Base-by-base conservation (phyloP, 768 basidiomycete species). In the Serendipita indica region DNA sequence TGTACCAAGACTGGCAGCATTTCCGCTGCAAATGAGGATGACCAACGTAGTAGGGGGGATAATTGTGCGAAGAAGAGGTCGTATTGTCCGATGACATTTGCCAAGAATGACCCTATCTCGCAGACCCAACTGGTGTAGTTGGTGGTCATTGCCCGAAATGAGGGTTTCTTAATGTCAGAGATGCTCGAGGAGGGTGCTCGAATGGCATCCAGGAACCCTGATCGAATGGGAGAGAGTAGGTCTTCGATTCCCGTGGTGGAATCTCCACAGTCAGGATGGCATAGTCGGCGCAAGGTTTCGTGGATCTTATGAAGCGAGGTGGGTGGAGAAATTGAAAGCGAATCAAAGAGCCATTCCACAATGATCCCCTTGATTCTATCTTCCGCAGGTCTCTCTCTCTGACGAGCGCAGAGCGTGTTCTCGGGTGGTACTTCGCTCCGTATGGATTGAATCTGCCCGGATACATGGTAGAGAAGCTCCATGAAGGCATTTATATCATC, bases 1-100 rank as follows among this genome's bases (percentile, higher is more conserved):
- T 90, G 83, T 14, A 93, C 80, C 32, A 96, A 73, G 28, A 86
- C 70, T 0, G 93, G 89, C 3, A 94, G 72, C 14, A 85, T 69
- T 58, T 81, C 72, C 60, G 81, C 77, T 0, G 88, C 82, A 60
- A 92, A 84, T 3, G 66, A 63, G 3, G 74, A 62, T 60, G 84
- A 78, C 1, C 72, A 70, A 39, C 72, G 67, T 20, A 93, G 68
- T 25, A 92, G 77, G 1, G 78, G 70, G 0, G 71, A 69, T 1
- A 96, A 72, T 54, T 85, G 83, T 5, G 77, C 79, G 64, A 83
- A 96, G 68, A 91, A 86, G 0, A 71, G 62, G 64, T 81, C 80
- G 20, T 67, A 67, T 4, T 64, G 63, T 14, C 80, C 74, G n/a
- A 90, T 71, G 18, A 78, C 67, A 49, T 83, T 79, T 59, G 76